Evolutionary conservation across 108 stramenopile species (phyloP).

Genomic region (Nitzschia sp.): DNA sequence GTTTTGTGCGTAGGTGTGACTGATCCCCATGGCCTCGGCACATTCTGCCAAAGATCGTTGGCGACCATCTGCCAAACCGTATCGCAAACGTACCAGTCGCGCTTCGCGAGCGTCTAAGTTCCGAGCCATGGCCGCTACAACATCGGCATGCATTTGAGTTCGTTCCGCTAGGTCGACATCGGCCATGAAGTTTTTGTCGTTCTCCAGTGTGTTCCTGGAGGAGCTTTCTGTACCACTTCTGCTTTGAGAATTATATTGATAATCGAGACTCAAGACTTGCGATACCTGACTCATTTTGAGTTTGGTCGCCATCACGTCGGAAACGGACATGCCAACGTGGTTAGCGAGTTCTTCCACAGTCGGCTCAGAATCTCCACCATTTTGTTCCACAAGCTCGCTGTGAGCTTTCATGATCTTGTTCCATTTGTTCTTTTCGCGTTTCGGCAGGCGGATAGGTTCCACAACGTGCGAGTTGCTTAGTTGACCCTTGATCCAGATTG

Average conservation of each 20-base stretch:
- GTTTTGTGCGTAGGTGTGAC: slow-evolving; percentile 60
- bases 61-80: slow-evolving; percentile 75
- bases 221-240: slow-evolving; percentile 47
- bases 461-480: slow-evolving; percentile 57
- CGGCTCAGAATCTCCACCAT: slow-evolving; percentile 31
- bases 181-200: slow-evolving; percentile 24
- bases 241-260: slow-evolving; percentile 51
- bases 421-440: slow-evolving; percentile 67
- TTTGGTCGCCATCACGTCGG: slow-evolving; percentile 48
- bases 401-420: slow-evolving; percentile 64
- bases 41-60: slow-evolving; percentile 66
- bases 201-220: slow-evolving; percentile 12
- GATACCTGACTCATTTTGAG: slow-evolving; percentile 61
- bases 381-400: slow-evolving; percentile 41
- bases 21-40: slow-evolving; percentile 80
- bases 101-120: slow-evolving; percentile 70
- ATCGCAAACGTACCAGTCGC: slow-evolving; percentile 72
- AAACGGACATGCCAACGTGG: slow-evolving; percentile 45
- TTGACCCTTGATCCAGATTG: slow-evolving; percentile 97
- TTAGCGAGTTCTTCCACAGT: slow-evolving; percentile 51
- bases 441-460: slow-evolving; percentile 63
- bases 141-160: slow-evolving; percentile 73
- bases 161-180: slow-evolving; percentile 74
- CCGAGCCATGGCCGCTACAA: slow-evolving; percentile 67
- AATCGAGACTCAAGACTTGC: slow-evolving; percentile 76